Evolutionary conservation across 768 basidiomycete species (phyloP), one percentile per base, ranked within the genome.

Genomic region (Boletellus sp.): DNA sequence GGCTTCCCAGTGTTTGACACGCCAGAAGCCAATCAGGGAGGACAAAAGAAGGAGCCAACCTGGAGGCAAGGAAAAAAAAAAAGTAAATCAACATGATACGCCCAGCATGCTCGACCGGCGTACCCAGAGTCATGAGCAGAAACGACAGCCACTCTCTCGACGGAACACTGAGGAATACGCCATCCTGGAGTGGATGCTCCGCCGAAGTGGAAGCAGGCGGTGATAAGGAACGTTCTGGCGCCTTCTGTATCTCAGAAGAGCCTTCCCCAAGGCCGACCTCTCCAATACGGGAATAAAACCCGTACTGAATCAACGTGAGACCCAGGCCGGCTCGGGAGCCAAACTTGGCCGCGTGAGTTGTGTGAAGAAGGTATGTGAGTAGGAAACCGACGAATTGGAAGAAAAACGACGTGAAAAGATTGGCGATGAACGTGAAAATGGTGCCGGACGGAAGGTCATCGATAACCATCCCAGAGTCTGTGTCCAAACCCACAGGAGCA

Each of bases 331-430:
- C 93, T 38, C 92, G 86, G 15, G 91, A 92, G 43, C 96, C 96
- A 63, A 81, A 90, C 67, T 94, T 94, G 52, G 87, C 90, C 1
- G 96, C 92, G 63, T 98, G 94, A 1, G 93, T 87, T 12, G 84
- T 85, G 70, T 90, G 87, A 3, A 98, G 83, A 58, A 97, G 84
- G 62, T 93, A 96, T 1, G 94, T 96, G 71, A 99, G 79, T 51
- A 88, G 69, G 76, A 90, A 93, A 45, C 91, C 94, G 61, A 95
- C 79, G 67, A 97, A 94, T 71, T 97, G 94, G 85, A 99, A 98
- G 72, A 94, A 92, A 72, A 88, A 88, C 7, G 92, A 94, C 50
- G 91, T 84, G 72, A 94, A 79, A 48, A 87, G 66, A 68, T 90
- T 92, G 71, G 81, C 74, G 54, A 81, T 60, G 70, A 93, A 94